phyloP scores from a whole-genome alignment of 345 rosid species.

The Syzygium grande region DNA sequence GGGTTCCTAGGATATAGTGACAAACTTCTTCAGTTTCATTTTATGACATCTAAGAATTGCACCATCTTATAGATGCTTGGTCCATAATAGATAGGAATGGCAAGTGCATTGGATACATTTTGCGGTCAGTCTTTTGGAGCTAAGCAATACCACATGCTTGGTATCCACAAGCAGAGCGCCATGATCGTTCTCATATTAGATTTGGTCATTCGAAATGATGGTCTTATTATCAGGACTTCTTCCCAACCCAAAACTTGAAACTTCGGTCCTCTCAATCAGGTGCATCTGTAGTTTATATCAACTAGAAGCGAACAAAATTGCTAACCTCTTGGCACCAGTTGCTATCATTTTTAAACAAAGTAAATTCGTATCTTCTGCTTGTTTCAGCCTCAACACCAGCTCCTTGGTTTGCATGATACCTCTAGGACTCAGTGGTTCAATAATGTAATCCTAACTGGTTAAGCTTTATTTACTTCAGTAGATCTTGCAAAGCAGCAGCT shows the following conservation, averaged over 20 bases:
- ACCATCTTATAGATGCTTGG: neutral
- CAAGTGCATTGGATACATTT: neutral
- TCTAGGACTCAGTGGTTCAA: slow-evolving; percentile 12
- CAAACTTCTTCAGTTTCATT: neutral
- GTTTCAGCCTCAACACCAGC: too few species aligned
- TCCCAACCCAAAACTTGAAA: neutral
- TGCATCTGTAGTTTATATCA: neutral
- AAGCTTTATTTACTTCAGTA: neutral
- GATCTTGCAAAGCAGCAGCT: too few species aligned
- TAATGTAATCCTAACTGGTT: slow-evolving; percentile 1
- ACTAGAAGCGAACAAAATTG: too few species aligned
- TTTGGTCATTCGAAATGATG: neutral
- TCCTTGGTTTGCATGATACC: slow-evolving; percentile 10
- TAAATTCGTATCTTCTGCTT: too few species aligned
- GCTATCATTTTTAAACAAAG: too few species aligned
- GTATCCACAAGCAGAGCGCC: slow-evolving; percentile 15
- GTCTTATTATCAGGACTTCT: neutral
- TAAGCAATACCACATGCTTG: slow-evolving; percentile 7
- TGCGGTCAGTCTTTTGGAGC: neutral
- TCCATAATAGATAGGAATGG: slow-evolving; percentile 11
- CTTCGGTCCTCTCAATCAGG: neutral
- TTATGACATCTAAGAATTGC: neutral
- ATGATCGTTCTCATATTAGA: slow-evolving; percentile 8
- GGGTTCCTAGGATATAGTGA: neutral
- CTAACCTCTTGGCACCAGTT: too few species aligned